Evolutionary conservation across 2,329 filamentous ascomycete species (phyloP).

Genomic region (Orbilia quercus): DNA sequence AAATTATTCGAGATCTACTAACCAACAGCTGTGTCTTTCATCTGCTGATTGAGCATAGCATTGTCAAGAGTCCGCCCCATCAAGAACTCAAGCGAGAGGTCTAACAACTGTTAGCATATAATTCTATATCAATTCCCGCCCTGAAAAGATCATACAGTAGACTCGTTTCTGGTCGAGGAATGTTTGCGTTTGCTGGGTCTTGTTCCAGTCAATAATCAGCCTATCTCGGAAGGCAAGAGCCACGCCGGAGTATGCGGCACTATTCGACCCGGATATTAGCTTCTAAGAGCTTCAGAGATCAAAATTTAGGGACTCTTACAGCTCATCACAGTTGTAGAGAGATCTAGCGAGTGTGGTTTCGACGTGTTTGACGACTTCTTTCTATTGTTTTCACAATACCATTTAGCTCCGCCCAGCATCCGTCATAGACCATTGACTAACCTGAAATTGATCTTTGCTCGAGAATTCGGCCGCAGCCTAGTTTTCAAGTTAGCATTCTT

Average conservation of each 20-base stretch:
- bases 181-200: constrained; percentile 95
- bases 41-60: constrained; percentile 94
- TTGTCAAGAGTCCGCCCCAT: constrained; percentile 98
- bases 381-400: constrained; percentile 64
- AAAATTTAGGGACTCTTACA: constrained; percentile 62
- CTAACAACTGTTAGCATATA: constrained; percentile 62
- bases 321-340: constrained; percentile 97
- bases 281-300: not conserved
- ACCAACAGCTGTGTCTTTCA: constrained; percentile 87
- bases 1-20: constrained; percentile 60
- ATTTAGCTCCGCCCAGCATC: constrained; percentile 4
- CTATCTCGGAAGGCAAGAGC: constrained; percentile 92
- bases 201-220: constrained; percentile 95
- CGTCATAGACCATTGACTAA: constrained; percentile 33
- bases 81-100: constrained; percentile 94
- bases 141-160: constrained; percentile 73
- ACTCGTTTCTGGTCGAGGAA: constrained; percentile 90
- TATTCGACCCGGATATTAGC: constrained; percentile 58
- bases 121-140: not conserved
- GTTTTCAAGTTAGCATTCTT: constrained; percentile 5
- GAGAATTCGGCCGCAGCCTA: constrained; percentile 60
- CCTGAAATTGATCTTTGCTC: constrained; percentile 59
- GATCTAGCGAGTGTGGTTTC: constrained; percentile 96
- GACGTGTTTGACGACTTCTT: constrained; percentile 89
- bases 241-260: constrained; percentile 89